A percentile compares a stretch with the other conserved stretches of the same genome.
These are phyloP conservation scores for Sporothrix pseudoabietina DNA, from an alignment of 2,329 filamentous ascomycete species.

Conservation along the genomic window DNA sequence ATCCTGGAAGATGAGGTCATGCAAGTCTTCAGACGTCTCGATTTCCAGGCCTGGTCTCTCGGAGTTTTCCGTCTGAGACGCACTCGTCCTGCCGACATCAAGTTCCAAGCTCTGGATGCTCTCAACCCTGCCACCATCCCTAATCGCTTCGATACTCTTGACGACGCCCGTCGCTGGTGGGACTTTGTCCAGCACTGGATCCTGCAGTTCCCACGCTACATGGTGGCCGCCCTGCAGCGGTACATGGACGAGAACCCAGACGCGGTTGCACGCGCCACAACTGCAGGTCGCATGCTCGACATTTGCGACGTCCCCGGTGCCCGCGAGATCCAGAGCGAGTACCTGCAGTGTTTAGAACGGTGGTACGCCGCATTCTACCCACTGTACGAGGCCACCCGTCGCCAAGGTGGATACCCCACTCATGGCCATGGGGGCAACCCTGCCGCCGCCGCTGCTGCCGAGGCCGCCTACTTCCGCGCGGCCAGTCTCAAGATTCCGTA, in stretches of 20 bases:
- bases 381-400: slow-evolving; percentile 40
- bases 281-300: slow-evolving; percentile 30
- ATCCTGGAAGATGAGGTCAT: slow-evolving; percentile 39
- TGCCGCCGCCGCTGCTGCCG: slow-evolving; percentile 26
- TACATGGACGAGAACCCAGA: slow-evolving; percentile 28
- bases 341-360: slow-evolving; percentile 45
- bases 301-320: slow-evolving; percentile 33
- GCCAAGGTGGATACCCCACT: slow-evolving; percentile 26
- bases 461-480: slow-evolving; percentile 42
- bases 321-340: slow-evolving; percentile 37
- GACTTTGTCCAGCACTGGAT: slow-evolving; percentile 39
- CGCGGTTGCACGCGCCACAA: not conserved
- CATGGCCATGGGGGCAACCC: not conserved
- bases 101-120: slow-evolving; percentile 29
- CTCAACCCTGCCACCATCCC: slow-evolving; percentile 35
- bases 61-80: slow-evolving; percentile 33
- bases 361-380: slow-evolving; percentile 47
- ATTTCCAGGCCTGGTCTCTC: slow-evolving; percentile 40
- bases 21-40: slow-evolving; percentile 40
- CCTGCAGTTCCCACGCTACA: slow-evolving; percentile 37
- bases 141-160: slow-evolving; percentile 34
- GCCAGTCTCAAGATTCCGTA: slow-evolving; percentile 49
- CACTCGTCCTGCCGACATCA: slow-evolving; percentile 31
- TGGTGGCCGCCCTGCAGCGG: slow-evolving; percentile 33
- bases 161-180: slow-evolving; percentile 40